Base-by-base conservation (phyloP, 148 eudicot genomes). In the Rhododendron ovatum region DNA sequence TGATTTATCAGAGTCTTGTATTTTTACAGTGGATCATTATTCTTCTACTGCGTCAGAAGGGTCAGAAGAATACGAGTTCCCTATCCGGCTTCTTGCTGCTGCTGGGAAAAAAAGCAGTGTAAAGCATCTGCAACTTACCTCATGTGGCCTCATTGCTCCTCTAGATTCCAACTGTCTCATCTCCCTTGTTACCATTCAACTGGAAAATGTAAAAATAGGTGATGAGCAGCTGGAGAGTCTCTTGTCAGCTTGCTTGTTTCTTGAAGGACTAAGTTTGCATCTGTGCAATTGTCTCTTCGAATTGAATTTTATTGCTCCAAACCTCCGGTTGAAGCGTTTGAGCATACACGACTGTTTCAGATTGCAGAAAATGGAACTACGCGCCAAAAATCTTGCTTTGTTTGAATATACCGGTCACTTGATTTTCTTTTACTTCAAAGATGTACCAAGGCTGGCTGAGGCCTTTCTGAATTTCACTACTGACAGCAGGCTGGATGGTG, bases 361-460 rank as follows among this genome's bases (percentile, higher is more conserved):
- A 86, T 85, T 88, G 76, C 37, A 79, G 80, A 83, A 41, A 13
- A 65, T 88, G 50, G 86, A 86, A 71, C 20, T 88, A 15, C 14
- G 53, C 12, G 76, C 82, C 20, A 43, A 83, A 79, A 79, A 83
- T 86, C 88, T 88, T 43, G 51, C 20, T 12, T 67, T 74, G 67
- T 73, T 88, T 67, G 88, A 88, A 75, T 88, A 86, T 81, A 79
- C 82, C 0, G 90, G 90, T 79, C 76, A 79, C 65, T 79, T 71
- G 24, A 74, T 79, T 18, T n/a, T 14, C 17, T 86, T 86, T n/a
- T 43, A 50, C 77, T 88, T 88, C 88, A 86, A 80, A 80, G 69
- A 74, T 78, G 90, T 79, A 41, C 90, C 90, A 45, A 88, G 80
- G 39, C 61, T 88, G 82, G 81, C 48, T 18, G 83, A 81, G 43